phyloP scores from a whole-genome alignment of 2,329 filamentous ascomycete genomes.

The Colletotrichum costaricense region DNA sequence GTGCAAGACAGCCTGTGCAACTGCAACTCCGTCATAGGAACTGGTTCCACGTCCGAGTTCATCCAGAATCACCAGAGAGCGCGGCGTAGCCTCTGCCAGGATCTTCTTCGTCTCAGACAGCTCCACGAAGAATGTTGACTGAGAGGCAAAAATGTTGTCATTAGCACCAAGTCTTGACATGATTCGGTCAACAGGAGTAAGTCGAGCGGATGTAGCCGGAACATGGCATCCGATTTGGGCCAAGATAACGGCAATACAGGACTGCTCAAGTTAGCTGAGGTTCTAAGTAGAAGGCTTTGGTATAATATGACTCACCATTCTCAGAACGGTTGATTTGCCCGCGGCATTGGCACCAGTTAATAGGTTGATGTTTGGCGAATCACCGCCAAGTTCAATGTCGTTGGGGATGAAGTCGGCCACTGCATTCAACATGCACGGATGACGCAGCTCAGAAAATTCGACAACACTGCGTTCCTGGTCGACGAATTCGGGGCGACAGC shows the following conservation, averaged over 20 bases:
- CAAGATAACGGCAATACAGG: conserved; percentile 96
- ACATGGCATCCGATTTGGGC: conserved; percentile 96
- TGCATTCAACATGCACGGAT: conserved; percentile 92
- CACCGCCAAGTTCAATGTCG: conserved; percentile 87
- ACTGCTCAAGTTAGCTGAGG: conserved; percentile 61
- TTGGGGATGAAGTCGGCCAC: conserved; percentile 98
- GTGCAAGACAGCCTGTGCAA: conserved; percentile 96
- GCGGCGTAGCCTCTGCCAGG: conserved; percentile 89
- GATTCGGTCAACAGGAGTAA: conserved; percentile 95
- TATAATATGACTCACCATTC: conserved; percentile 76
- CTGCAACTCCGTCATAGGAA: conserved; percentile 95
- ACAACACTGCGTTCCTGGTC: conserved; percentile 86
- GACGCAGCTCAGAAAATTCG: conserved; percentile 92
- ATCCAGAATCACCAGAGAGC: conserved; percentile 95
- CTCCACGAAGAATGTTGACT: conserved; percentile 98
- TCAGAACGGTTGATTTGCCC: conserved; percentile 94
- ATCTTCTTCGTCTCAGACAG: conserved; percentile 99
- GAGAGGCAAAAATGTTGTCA: conserved; percentile 98
- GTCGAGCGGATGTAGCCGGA: conserved; percentile 81
- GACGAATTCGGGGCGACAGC: conserved; percentile 89
- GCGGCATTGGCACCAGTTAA: conserved; percentile 97
- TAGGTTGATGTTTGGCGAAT: conserved; percentile 84
- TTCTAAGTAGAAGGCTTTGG: not conserved
- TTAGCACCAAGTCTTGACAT: conserved; percentile 98
- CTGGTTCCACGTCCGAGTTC: conserved; percentile 95